Evolutionary conservation across 805 yeast species (phyloP).

Genomic region (Yarrowia alimentaria): DNA sequence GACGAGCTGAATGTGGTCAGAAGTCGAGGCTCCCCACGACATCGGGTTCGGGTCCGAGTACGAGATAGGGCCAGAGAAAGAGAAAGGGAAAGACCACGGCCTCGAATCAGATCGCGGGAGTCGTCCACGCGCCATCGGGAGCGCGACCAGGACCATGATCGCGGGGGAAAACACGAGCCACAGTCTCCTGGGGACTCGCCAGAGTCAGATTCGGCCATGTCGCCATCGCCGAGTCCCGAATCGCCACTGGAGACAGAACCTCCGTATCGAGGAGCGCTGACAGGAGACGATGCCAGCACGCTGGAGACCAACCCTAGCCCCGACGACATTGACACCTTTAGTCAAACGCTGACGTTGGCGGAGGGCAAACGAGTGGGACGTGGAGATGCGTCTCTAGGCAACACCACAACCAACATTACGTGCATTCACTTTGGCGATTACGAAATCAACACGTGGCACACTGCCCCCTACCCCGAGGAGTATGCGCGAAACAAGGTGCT

Average conservation of each 20-base stretch:
- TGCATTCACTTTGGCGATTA: slow-evolving; percentile 67
- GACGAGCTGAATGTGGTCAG: neutral
- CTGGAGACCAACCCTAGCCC: slow-evolving; percentile 58
- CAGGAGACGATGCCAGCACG: slow-evolving; percentile 59
- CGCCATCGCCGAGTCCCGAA: no score
- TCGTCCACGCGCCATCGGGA: no score
- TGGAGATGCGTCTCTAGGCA: slow-evolving; percentile 11
- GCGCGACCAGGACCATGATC: no score
- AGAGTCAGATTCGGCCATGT: no score
- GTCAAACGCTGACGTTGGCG: slow-evolving; percentile 33
- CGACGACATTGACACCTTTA: slow-evolving; percentile 52
- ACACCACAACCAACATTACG: slow-evolving; percentile 45
- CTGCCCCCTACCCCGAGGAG: slow-evolving; percentile 90
- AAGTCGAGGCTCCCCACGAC: neutral
- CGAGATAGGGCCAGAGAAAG: slow-evolving; percentile 10
- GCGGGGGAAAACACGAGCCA: neutral
- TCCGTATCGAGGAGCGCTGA: slow-evolving; percentile 67
- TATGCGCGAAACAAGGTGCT: slow-evolving; percentile 61
- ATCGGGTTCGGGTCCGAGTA: no score
- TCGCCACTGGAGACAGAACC: slow-evolving; percentile 41
- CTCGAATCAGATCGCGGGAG: no score
- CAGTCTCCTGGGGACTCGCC: slow-evolving; percentile 9
- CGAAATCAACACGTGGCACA: slow-evolving; percentile 88
- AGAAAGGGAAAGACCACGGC: no score
- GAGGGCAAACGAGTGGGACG: slow-evolving; percentile 33